Percentiles rank a stretch among this genome's conserved stretches.
phyloP scores from a whole-genome alignment of 768 basidiomycete genomes.

The Boletus subcaerulescens region DNA sequence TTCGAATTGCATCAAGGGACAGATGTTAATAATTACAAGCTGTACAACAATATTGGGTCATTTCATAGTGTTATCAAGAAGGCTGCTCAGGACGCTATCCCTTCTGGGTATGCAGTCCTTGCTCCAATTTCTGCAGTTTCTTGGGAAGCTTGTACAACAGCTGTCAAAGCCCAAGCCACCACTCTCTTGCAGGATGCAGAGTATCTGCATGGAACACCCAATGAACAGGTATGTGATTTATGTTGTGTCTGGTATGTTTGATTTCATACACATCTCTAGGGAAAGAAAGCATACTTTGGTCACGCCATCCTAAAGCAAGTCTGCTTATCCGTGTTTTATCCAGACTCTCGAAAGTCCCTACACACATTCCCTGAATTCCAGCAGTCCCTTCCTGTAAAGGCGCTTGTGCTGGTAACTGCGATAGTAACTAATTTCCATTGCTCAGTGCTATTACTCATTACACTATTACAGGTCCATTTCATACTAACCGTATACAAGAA shows the following conservation, averaged over 20 bases:
- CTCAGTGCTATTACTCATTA: neutral
- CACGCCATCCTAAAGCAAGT: neutral
- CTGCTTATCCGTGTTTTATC: neutral
- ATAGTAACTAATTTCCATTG: neutral
- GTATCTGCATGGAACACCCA: neutral
- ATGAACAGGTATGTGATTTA: neutral
- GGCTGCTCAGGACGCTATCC: neutral
- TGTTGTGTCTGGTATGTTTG: no score
- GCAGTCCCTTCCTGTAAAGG: neutral
- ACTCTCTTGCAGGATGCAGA: neutral
- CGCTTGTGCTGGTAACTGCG: neutral
- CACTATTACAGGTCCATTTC: neutral
- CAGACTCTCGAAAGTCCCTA: neutral
- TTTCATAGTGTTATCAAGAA: neutral
- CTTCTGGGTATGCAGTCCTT: neutral
- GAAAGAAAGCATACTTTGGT: neutral
- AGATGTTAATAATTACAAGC: neutral
- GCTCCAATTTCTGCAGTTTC: neutral
- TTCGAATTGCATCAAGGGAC: neutral
- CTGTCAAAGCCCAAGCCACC: neutral
- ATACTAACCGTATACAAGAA: neutral
- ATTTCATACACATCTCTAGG: neutral
- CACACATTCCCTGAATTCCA: neutral
- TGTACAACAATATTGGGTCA: neutral
- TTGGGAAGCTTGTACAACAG: neutral